Evolutionary conservation across 192 early-diverging fungal genomes (phyloP), one percentile per base, ranked within the genome.

Genomic region (Backusella australiensis): DNA sequence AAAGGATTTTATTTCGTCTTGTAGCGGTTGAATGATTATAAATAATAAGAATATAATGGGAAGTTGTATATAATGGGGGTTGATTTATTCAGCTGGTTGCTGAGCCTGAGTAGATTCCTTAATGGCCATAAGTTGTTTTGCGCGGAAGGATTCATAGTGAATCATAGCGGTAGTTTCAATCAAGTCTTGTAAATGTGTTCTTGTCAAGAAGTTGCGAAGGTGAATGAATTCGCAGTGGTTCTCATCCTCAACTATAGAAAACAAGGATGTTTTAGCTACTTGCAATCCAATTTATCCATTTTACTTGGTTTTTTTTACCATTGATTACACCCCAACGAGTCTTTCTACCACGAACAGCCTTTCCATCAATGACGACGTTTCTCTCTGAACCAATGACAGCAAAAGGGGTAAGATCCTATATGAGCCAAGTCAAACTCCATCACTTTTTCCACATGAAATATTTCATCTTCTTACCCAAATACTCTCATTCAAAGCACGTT

Each of bases 61-160:
- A n/a, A 49, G 19, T n/a, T 49, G 46, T 49, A 49, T 49, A 63
- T 63, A 63, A 63, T 63, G 56, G 23, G 7, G 23, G 26, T 29
- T 3, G 53, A 26, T 59, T 26, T 59, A 59, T 23, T 59, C 53
- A 59, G 53, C 11, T 59, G 53, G 1, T 44, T 71, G 69, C 39
- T 71, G 69, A 66, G 52, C 80, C 78, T 87, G 83, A 17, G 83
- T 80, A 42, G 75, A 80, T 77, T 86, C 87, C 77, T 89, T 89
- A 36, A 89, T 72, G 49, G 87, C 87, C 73, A 89, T 78, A 72
- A 89, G 75, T 73, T 89, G 87, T 82, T 89, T 89, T 23, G 87
- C 93, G 67, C 97, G 90, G 94, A 96, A 99, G 35, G 91, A 87
- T 87, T 99, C 96, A 87, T 99, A 99, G 83, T 97, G 96, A 71